These are phyloP conservation scores for Aspergillus brunneoviolaceus DNA, from an alignment of 2,329 filamentous ascomycete genomes.

Conservation along the genomic window DNA sequence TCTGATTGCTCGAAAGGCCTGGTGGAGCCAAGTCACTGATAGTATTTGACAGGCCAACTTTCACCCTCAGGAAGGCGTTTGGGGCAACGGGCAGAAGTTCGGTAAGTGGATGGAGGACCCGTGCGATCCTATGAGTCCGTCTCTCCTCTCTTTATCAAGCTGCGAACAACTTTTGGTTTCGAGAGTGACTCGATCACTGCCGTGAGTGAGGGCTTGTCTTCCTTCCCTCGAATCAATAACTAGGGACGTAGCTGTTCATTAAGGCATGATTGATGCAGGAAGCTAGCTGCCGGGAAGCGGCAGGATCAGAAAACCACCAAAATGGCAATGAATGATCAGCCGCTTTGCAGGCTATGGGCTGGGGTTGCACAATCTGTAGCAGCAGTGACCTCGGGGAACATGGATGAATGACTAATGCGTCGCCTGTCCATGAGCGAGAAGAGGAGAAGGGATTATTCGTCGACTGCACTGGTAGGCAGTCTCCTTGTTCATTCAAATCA, in stretches of 20 bases:
- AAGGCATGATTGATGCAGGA: conserved; percentile 15
- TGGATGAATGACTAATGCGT: not conserved
- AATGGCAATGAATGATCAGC: conserved; percentile 20
- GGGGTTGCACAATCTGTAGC: conserved; percentile 22
- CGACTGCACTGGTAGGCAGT: conserved; percentile 38
- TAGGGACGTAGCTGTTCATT: not conserved
- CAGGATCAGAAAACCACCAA: conserved; percentile 15
- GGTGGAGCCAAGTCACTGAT: conserved; percentile 14
- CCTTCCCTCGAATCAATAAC: not conserved
- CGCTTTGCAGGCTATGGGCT: conserved; percentile 13
- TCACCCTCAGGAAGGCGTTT: not conserved
- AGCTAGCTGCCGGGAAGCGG: conserved; percentile 19
- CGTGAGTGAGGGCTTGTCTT: conserved; percentile 4
- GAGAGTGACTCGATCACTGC: conserved; percentile 11
- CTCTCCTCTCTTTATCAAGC: not conserved
- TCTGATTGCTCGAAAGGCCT: conserved; percentile 18
- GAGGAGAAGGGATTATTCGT: conserved; percentile 17
- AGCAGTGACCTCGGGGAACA: not conserved
- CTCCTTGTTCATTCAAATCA: conserved; percentile 32
- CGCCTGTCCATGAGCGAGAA: not conserved
- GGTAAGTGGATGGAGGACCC: not conserved
- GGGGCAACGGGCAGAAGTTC: not conserved
- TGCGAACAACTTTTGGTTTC: not conserved
- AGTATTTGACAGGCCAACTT: conserved; percentile 15
- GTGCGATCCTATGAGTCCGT: conserved; percentile 3